Percentiles rank a stretch among this genome's conserved stretches.
Conservation (phyloP, 2,329 filamentous ascomycete species). For the Nectriaceae sp. region DNA sequence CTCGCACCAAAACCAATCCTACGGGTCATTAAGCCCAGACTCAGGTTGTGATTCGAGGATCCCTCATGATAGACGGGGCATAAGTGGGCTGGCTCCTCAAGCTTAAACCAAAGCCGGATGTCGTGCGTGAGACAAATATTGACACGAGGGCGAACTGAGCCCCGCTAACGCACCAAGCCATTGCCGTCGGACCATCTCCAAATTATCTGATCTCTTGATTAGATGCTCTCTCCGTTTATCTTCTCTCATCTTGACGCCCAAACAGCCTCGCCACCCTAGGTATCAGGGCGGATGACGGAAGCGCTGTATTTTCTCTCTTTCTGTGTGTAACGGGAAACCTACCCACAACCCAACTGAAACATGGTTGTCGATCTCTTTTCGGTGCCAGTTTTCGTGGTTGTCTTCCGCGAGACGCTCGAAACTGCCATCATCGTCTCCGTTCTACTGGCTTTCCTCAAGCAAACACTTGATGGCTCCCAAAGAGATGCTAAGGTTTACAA, state of each 20-base stretch:
- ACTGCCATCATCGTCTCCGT: constrained; percentile 84
- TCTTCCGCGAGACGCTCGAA: constrained; percentile 84
- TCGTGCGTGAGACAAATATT: constrained; percentile 4
- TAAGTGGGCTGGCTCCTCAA: background rate
- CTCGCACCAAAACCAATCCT: background rate
- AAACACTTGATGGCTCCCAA: constrained; percentile 68
- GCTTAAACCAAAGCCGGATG: constrained; percentile 4
- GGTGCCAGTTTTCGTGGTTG: constrained; percentile 85
- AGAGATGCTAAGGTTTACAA: constrained; percentile 66
- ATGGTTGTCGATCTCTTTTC: constrained; percentile 73
- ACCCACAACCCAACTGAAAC: constrained; percentile 7
- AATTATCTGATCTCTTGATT: constrained; percentile 10
- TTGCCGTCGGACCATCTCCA: background rate
- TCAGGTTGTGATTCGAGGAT: background rate
- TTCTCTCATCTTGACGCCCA: background rate
- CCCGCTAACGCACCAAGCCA: background rate
- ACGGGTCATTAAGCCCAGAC: background rate
- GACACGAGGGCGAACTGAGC: constrained; percentile 2
- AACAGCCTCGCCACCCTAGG: too few relatives aligned
- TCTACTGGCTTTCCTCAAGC: constrained; percentile 80
- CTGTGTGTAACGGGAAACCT: background rate
- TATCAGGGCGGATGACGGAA: too few relatives aligned
- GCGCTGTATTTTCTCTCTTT: constrained; percentile 1
- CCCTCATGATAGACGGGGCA: background rate
- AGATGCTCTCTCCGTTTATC: background rate